phyloP scores from a whole-genome alignment of 352 stramenopile species.

The Phytophthora ramorum region DNA sequence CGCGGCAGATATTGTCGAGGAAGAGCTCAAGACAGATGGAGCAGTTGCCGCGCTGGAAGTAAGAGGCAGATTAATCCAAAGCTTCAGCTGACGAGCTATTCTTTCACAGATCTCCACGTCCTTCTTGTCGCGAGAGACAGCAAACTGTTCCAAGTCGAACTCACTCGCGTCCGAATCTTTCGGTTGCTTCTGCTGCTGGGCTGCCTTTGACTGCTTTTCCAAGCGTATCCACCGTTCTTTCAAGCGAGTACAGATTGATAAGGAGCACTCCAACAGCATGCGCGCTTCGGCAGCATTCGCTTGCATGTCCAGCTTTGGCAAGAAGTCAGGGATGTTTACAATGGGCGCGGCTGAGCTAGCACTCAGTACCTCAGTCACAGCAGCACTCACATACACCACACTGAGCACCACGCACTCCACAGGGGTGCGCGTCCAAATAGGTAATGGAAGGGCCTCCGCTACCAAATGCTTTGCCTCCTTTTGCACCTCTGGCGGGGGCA shows the following conservation, averaged over 20 bases:
- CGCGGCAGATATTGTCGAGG: not conserved
- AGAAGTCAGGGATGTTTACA: constrained; percentile 43
- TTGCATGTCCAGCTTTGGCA: constrained; percentile 54
- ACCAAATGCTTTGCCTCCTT: constrained; percentile 78
- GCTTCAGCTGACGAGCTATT: constrained; percentile 59
- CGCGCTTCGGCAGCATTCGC: constrained; percentile 49
- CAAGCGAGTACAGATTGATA: constrained; percentile 58
- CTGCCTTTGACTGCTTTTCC: constrained; percentile 54
- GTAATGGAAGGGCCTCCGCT: constrained; percentile 53
- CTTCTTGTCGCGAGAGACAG: constrained; percentile 53
- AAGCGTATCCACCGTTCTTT: constrained; percentile 73
- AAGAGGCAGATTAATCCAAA: constrained; percentile 57
- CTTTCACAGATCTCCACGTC: constrained; percentile 63
- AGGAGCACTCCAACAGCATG: constrained; percentile 64
- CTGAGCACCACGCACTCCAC: constrained; percentile 76
- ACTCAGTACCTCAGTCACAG: constrained; percentile 50
- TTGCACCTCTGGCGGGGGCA: constrained; percentile 56
- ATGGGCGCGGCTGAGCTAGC: not conserved
- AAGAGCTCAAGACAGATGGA: constrained; percentile 19
- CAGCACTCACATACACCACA: constrained; percentile 72
- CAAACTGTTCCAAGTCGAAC: constrained; percentile 72
- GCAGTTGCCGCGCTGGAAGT: constrained; percentile 28
- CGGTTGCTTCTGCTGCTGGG: constrained; percentile 30
- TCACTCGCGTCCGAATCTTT: constrained; percentile 22
- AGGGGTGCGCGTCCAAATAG: constrained; percentile 68